Evolutionary conservation across 2,329 filamentous ascomycete genomes (phyloP).

Genomic region (Pseudogymnoascus sp.): DNA sequence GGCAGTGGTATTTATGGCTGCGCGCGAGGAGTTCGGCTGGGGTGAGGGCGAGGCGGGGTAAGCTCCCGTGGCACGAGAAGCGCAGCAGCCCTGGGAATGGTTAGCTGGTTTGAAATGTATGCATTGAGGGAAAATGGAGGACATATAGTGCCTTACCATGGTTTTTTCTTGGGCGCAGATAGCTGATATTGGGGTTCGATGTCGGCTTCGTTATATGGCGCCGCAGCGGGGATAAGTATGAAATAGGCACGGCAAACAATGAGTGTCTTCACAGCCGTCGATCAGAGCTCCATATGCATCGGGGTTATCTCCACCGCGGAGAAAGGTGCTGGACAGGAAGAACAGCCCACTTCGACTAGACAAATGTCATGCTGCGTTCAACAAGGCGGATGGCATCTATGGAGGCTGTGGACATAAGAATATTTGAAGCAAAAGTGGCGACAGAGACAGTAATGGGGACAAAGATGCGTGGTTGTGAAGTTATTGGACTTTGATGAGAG

Average conservation of each 20-base stretch:
- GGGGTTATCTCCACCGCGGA: background rate
- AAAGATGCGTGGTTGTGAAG: background rate
- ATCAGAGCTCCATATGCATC: background rate
- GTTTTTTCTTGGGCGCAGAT: background rate
- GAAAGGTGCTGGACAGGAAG: background rate
- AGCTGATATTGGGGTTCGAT: background rate
- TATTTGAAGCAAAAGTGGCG: background rate
- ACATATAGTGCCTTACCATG: background rate
- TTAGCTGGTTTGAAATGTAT: background rate
- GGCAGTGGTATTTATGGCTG: conserved; percentile 11
- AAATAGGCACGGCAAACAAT: background rate
- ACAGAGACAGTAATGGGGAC: background rate
- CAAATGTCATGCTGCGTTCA: background rate
- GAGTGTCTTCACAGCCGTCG: background rate
- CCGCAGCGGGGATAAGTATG: background rate
- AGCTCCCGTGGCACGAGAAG: background rate
- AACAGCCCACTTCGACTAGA: background rate
- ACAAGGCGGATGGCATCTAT: background rate
- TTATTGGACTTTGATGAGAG: background rate
- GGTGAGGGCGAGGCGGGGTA: background rate
- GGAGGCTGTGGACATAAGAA: background rate
- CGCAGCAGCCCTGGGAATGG: background rate
- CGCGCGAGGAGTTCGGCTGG: background rate
- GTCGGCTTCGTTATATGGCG: background rate
- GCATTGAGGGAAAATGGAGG: background rate